Base-by-base conservation (phyloP, 495 filamentous ascomycete genomes). In the Xylaria grammica region DNA sequence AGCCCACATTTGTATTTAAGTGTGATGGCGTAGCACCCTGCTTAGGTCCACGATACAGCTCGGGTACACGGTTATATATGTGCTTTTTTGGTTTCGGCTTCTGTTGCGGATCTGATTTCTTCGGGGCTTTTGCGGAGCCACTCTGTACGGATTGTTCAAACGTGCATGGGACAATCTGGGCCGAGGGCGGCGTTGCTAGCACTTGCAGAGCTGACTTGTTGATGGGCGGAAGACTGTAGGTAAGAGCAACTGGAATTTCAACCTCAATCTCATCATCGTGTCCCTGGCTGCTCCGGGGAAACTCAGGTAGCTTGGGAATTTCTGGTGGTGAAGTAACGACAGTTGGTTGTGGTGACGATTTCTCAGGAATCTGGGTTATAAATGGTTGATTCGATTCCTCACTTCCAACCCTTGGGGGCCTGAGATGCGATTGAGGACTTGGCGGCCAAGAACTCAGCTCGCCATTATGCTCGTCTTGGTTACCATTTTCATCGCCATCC, bases 191-290 rank as follows among this genome's bases (percentile, higher is more conserved):
- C 10, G 77, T 79, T 15, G 72, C 65, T 8, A 65, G 54, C 29
- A 63, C 48, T 19, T 49, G 42, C 7, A 63, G 36, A 20, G 66
- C 67, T 11, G 52, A 51, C 38, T 55, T 71, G 52, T 72, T 70
- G 19, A 66, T 57, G 1, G 71, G 53, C 8, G 67, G 60, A 8
- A 72, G 38, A 24, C 42, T 44, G 36, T 81, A 74, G 20, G 72
- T 75, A 15, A 87, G 74, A 4, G 83, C 80, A 55, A 75, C 74
- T 26, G 85, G 86, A 5, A 85, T 72, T 69, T 79, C 77, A 15
- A 83, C 69, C 48, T 87, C 85, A 70, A 88, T 79, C n/a, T 80
- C 78, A 2, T 78, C 79, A 9, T 88, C 86, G 17, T 80, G 78
- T 6, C 62, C 66, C 42, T 73, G 74, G 36, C 69, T 74, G 55